Conservation (phyloP, 805 yeast genomes). For the Tetrapisispora namnaoensis region DNA sequence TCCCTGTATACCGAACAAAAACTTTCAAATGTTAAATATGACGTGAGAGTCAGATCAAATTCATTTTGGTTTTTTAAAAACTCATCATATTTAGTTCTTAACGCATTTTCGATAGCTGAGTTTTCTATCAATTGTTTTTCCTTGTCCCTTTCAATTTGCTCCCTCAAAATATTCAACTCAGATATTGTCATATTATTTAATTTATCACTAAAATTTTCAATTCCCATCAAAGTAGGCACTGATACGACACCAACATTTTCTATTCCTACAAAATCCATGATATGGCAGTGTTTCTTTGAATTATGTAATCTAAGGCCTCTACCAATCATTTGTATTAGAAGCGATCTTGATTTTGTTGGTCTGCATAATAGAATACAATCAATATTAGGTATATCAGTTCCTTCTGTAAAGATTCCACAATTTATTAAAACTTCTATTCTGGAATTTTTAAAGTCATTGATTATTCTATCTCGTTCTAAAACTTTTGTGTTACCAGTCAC, state of each 20-base stretch:
- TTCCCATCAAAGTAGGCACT: slow-evolving; percentile 42
- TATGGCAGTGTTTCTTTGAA: slow-evolving; percentile 56
- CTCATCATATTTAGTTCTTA: slow-evolving; percentile 8
- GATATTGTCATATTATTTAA: slow-evolving; percentile 27
- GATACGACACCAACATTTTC: slow-evolving; percentile 44
- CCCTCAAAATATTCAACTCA: slow-evolving; percentile 25
- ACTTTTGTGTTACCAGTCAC: slow-evolving; percentile 59
- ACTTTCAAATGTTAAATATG: slow-evolving; percentile 33
- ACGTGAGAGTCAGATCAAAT: slow-evolving; percentile 28
- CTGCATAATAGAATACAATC: slow-evolving; percentile 72
- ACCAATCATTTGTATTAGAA: slow-evolving; percentile 83
- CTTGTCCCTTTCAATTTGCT: slow-evolving; percentile 12
- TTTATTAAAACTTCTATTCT: slow-evolving; percentile 66
- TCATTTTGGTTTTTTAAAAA: slow-evolving; percentile 13
- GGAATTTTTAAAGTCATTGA: slow-evolving; percentile 53
- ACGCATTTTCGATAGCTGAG: slow-evolving; percentile 4
- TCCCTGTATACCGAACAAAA: slow-evolving; percentile 12
- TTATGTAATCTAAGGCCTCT: slow-evolving; percentile 65
- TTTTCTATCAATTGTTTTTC: slow-evolving; percentile 5
- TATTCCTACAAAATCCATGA: slow-evolving; percentile 69
- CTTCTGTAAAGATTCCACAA: slow-evolving; percentile 88
- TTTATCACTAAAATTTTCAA: slow-evolving; percentile 11
- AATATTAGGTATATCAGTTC: slow-evolving; percentile 86
- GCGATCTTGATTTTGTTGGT: slow-evolving; percentile 66
- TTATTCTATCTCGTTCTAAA: slow-evolving; percentile 39